phyloP scores from a whole-genome alignment of 805 yeast species.

The Monosporozyma unispora region DNA sequence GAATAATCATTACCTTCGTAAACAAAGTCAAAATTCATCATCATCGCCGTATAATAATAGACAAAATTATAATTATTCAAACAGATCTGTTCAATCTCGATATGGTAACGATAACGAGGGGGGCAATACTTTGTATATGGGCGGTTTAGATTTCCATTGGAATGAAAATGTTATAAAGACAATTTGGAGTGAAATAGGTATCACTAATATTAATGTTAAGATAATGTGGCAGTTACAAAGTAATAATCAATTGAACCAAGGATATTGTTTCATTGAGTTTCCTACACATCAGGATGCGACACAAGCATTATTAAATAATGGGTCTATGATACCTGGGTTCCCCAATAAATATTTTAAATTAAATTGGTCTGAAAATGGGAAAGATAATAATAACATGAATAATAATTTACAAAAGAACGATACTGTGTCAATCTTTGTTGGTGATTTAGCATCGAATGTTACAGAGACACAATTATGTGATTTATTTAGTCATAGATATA shows the following conservation, averaged over 20 bases:
- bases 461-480: slow-evolving; percentile 58
- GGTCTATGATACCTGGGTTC: slow-evolving; percentile 53
- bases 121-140: slow-evolving; percentile 61
- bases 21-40: background rate
- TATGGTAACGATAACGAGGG: background rate
- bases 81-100: background rate
- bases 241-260: slow-evolving; percentile 43
- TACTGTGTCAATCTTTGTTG: slow-evolving; percentile 67
- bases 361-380: slow-evolving; percentile 53
- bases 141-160: slow-evolving; percentile 81
- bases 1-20: background rate
- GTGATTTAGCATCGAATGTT: slow-evolving; percentile 69
- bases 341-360: slow-evolving; percentile 51
- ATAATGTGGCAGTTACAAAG: slow-evolving; percentile 47
- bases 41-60: background rate
- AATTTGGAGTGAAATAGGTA: slow-evolving; percentile 68
- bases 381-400: background rate
- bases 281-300: slow-evolving; percentile 50
- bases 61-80: too few relatives aligned
- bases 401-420: slow-evolving; percentile 29
- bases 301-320: slow-evolving; percentile 58
- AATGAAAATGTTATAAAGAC: slow-evolving; percentile 57
- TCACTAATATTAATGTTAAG: slow-evolving; percentile 48
- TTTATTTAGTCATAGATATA: slow-evolving; percentile 57
- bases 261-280: slow-evolving; percentile 80